A percentile compares a stretch with the other conserved stretches of the same genome.
These are phyloP conservation scores for Exophiala mesophila DNA, from an alignment of 2,329 filamentous ascomycete genomes.

Conservation along the genomic window DNA sequence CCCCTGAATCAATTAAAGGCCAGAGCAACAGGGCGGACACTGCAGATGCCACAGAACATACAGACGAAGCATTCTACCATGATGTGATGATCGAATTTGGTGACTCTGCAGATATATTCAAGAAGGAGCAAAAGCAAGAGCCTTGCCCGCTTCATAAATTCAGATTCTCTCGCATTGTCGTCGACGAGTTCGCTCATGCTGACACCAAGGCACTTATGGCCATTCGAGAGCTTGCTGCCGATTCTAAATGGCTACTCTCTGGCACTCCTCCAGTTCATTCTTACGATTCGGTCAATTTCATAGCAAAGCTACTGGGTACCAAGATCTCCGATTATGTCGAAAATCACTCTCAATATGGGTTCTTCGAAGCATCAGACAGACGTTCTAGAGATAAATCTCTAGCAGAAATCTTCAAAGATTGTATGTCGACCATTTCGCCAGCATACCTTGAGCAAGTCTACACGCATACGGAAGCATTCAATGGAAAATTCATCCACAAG, in stretches of 20 bases:
- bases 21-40: not conserved
- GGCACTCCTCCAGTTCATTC: conserved; percentile 56
- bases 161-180: conserved; percentile 54
- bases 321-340: conserved; percentile 46
- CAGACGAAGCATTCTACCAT: not conserved
- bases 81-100: conserved; percentile 4
- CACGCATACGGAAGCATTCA: conserved; percentile 17
- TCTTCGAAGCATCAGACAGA: conserved; percentile 39
- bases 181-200: conserved; percentile 62
- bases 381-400: conserved; percentile 42
- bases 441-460: conserved; percentile 21
- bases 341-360: conserved; percentile 40
- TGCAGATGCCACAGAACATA: not conserved
- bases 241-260: conserved; percentile 58
- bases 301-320: conserved; percentile 53
- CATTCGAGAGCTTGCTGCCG: conserved; percentile 44
- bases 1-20: not conserved
- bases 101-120: conserved; percentile 10
- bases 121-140: conserved; percentile 27
- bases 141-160: conserved; percentile 53
- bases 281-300: conserved; percentile 56
- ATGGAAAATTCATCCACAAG: conserved; percentile 14
- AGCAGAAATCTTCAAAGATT: conserved; percentile 54
- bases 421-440: conserved; percentile 45
- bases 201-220: conserved; percentile 39